phyloP scores from a whole-genome alignment of 2,329 filamentous ascomycete species.

The Rhynchosporium graminicola region DNA sequence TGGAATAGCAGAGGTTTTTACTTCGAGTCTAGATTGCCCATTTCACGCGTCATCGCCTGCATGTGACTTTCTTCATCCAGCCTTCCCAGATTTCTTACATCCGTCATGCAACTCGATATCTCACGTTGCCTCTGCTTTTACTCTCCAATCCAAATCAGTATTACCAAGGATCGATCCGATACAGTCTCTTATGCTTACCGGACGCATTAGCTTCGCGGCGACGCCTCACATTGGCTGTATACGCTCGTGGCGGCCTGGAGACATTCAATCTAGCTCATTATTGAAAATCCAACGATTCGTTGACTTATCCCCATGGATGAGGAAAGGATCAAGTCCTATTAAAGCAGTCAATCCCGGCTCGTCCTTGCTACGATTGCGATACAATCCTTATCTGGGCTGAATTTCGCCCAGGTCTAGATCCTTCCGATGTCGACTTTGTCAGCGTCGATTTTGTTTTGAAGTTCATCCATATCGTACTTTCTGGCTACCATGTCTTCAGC shows the following conservation, averaged over 20 bases:
- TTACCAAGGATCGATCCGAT: neutral
- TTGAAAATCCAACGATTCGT: conserved; percentile 2
- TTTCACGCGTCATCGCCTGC: too few species aligned
- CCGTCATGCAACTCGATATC: too few species aligned
- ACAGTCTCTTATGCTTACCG: neutral
- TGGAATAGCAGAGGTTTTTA: too few species aligned
- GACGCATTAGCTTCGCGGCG: neutral
- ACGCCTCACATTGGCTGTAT: conserved; percentile 1
- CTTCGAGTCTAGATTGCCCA: too few species aligned
- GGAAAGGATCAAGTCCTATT: neutral
- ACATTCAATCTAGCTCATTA: neutral
- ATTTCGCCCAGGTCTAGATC: too few species aligned
- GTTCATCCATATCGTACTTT: too few species aligned
- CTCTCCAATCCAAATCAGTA: neutral
- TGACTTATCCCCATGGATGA: neutral
- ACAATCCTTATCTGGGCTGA: neutral
- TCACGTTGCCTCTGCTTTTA: too few species aligned
- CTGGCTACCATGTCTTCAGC: too few species aligned
- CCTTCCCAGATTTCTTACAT: too few species aligned
- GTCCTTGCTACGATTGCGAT: conserved; percentile 4
- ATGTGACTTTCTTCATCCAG: too few species aligned
- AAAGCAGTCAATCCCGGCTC: neutral
- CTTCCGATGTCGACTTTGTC: too few species aligned
- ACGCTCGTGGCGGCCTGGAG: neutral
- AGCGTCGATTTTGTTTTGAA: too few species aligned